Base-by-base conservation (phyloP, 192 early-diverging fungal species). In the Podila clonocystis region DNA sequence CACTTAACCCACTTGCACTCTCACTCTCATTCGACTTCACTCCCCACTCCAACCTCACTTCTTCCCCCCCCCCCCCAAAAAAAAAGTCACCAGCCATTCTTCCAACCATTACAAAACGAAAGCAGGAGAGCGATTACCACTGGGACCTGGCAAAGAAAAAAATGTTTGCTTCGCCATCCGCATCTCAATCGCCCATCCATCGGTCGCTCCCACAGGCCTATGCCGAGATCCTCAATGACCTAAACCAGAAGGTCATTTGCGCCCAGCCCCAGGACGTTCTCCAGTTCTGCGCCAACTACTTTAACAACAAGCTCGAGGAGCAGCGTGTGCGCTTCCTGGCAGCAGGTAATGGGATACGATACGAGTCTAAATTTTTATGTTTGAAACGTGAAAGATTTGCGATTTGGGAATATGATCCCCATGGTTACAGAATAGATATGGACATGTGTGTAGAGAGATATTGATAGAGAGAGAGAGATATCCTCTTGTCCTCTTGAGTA, bases 281-380 rank as follows among this genome's bases (percentile, higher is more conserved):
- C 77, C 94, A 96, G 84, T 98, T 96, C 85, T 97, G 96, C 83
- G 93, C 96, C 22, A 88, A 93, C 67, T 96, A 94, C 75, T 98
- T 98, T 77, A 88, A 93, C 75, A 83, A 89, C 62, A 97, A 97
- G 85, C 83, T 98, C 45, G 88, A 89, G 11, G 94, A 97, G 74
- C 94, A 95, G 84, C 89, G 91, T 49, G 82, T 85, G 60, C 84
- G 84, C 31, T 85, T 83, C 50, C 58, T 83, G 22, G 58, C 71
- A 15, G 33, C 66, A 73, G 82, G 82, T 83, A 83, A 68, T 19
- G 31, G 34, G 24, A 68, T 28, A 20, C 11, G 17, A 38, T 29
- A 26, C 30, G 26, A 67, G 29, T 22, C 30, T 50, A 31, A 31
- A 24, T 50, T 30, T 45, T 45, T 12, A 4, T 41, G 2, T 17